These are phyloP conservation scores for Pulveroboletus sp. DNA, from an alignment of 768 basidiomycete genomes.

Conservation along the genomic window DNA sequence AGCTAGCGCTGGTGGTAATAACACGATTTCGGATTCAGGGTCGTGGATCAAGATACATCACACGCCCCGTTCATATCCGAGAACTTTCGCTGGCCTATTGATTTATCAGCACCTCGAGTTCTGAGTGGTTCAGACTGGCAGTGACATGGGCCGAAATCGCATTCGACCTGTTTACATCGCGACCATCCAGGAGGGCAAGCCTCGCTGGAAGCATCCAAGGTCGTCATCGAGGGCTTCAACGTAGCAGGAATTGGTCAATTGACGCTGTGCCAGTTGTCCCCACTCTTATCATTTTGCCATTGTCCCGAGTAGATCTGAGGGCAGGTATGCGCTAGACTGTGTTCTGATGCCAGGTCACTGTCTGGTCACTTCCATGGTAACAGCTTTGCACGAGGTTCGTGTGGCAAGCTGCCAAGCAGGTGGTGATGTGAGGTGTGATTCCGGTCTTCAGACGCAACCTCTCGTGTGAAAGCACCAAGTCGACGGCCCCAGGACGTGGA, in stretches of 20 bases:
- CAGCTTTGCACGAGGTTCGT: background rate
- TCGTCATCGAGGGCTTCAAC: no score
- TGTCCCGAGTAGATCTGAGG: background rate
- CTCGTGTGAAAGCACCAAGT: slow-evolving; percentile 14
- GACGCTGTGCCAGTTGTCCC: background rate
- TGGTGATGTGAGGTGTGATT: no score
- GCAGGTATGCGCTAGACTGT: no score
- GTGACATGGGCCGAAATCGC: no score
- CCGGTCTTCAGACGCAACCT: background rate
- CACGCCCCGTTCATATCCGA: background rate
- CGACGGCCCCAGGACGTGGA: background rate
- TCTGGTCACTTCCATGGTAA: no score
- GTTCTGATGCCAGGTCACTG: no score
- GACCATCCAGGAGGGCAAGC: background rate
- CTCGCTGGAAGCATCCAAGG: no score
- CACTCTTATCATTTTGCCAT: background rate
- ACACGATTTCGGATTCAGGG: background rate
- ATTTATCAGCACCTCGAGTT: slow-evolving; percentile 1
- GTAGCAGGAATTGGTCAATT: background rate
- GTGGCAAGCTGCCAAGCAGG: background rate
- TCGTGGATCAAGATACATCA: background rate
- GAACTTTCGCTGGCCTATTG: slow-evolving; percentile 11
- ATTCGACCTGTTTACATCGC: no score
- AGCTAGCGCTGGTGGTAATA: background rate
- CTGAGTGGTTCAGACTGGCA: no score